Percentiles rank a stretch among this genome's conserved stretches.
phyloP scores from a whole-genome alignment of 2,329 filamentous ascomycete genomes.

The Eutypella sp. region DNA sequence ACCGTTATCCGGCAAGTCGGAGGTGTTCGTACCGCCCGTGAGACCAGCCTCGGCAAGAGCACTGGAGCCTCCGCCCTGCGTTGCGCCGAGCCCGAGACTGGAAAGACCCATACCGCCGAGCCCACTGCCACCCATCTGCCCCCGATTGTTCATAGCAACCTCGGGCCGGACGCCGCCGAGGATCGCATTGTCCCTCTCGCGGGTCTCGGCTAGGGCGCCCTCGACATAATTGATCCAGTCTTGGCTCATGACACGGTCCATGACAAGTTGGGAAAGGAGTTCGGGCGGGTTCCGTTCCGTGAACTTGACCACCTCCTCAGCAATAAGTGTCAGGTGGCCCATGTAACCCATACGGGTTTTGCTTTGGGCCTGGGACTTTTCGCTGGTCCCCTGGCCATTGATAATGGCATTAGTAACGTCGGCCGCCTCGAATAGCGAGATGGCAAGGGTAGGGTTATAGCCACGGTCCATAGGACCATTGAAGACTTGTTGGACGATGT shows the following conservation, averaged over 20 bases:
- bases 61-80: constrained; percentile 47
- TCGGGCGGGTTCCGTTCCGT: constrained; percentile 91
- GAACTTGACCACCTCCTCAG: constrained; percentile 98
- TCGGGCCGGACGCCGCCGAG: constrained; percentile 92
- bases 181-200: constrained; percentile 97
- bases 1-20: constrained; percentile 62
- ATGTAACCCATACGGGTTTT: constrained; percentile 96
- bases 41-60: constrained; percentile 78
- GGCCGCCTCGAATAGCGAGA: constrained; percentile 88
- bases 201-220: constrained; percentile 83
- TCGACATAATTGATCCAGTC: constrained; percentile 96
- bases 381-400: constrained; percentile 80
- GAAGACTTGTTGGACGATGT: constrained; percentile 98
- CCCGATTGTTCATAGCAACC: constrained; percentile 75
- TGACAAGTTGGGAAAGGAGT: constrained; percentile 73
- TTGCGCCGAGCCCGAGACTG: constrained; percentile 35
- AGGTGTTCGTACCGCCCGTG: constrained; percentile 53
- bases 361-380: constrained; percentile 75
- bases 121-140: constrained; percentile 48
- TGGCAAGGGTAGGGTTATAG: constrained; percentile 82
- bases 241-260: constrained; percentile 82
- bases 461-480: constrained; percentile 97
- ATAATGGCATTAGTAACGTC: constrained; percentile 89
- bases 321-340: constrained; percentile 91
- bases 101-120: constrained; percentile 46